Evolutionary conservation across 2,329 filamentous ascomycete genomes (phyloP), one percentile per base, ranked within the genome.

Genomic region (Mariannaea sp.): DNA sequence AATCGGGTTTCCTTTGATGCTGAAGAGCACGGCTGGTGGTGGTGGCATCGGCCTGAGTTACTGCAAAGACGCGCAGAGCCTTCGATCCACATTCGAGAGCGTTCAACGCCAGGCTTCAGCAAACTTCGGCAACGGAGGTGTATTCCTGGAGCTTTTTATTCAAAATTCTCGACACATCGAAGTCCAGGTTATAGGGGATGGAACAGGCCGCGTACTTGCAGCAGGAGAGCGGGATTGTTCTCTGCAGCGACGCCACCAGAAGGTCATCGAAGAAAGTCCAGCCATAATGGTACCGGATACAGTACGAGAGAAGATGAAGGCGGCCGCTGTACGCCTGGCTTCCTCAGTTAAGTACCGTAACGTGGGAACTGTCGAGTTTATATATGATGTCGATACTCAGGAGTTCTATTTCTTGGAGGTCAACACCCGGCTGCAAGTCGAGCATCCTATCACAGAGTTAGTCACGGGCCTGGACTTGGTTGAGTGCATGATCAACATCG

Each of bases 381-480:
- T 79, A 4, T 71, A 74, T 13, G 76, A 79, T 41, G 56, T 68
- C 13, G 62, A 70, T 19, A 68, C 67, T 0, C 60, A 58, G 0
- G 58, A 69, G 4, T 78, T 74, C 39, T 79, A 74, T 55, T 80
- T 80, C 52, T 66, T 80, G 1, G 78, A 80, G 52, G 71, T 80
- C 24, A 80, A 80, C 36, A 73, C 77, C 0, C 67, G 78, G 4
- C 60, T 80, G 4, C 78, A 81, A 53, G 78, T 80, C 5, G 79
- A 81, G 56, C 77, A 80, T 58, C 70, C 73, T 17, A 70, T 72
- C 7, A 92, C 89, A 0, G 89, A 92, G 68, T 86, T 88, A 79
- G 85, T 89, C 2, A 90, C 87, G 8, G 86, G 83, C 0, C 80
- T 90, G 42, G 89, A 92, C 66, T 75, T 92, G 9, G 89, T 92